A percentile compares a stretch with the other conserved stretches of the same genome.
These are phyloP conservation scores for Mycena vitilis DNA, from an alignment of 768 basidiomycete genomes.

Conservation along the genomic window DNA sequence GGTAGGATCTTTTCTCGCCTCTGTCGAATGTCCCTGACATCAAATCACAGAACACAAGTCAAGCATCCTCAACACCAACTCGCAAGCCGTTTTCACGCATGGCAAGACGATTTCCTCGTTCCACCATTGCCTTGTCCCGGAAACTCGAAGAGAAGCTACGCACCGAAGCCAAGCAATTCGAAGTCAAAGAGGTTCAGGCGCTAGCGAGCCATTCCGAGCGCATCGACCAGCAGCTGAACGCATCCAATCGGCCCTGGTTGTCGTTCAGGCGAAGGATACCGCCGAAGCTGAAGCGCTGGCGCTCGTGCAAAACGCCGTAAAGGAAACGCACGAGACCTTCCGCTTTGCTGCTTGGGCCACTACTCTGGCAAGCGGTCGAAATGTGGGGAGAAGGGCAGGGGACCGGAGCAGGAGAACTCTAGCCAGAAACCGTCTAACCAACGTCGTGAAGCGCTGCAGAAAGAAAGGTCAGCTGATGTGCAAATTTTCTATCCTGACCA, in stretches of 20 bases:
- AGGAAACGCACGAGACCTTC: conserved; percentile 65
- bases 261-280: conserved; percentile 68
- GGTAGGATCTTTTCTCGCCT: conserved; percentile 58
- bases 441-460: conserved; percentile 44
- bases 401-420: conserved; percentile 49
- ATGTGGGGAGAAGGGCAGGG: conserved; percentile 43
- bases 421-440: conserved; percentile 31
- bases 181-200: conserved; percentile 66
- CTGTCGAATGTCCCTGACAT: conserved; percentile 24
- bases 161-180: conserved; percentile 66
- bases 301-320: conserved; percentile 59
- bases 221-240: conserved; percentile 68
- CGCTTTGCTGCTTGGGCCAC: conserved; percentile 69
- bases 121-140: conserved; percentile 64
- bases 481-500: conserved; percentile 12
- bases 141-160: conserved; percentile 72
- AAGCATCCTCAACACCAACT: conserved; percentile 70
- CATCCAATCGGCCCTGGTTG: conserved; percentile 61
- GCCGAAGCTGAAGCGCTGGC: conserved; percentile 64
- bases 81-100: conserved; percentile 71
- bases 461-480: conserved; percentile 42
- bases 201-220: conserved; percentile 61
- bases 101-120: conserved; percentile 67
- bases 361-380: conserved; percentile 48
- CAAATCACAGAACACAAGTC: conserved; percentile 75